Conservation (phyloP, 352 stramenopile genomes). For the Nothophytophthora sp. region DNA sequence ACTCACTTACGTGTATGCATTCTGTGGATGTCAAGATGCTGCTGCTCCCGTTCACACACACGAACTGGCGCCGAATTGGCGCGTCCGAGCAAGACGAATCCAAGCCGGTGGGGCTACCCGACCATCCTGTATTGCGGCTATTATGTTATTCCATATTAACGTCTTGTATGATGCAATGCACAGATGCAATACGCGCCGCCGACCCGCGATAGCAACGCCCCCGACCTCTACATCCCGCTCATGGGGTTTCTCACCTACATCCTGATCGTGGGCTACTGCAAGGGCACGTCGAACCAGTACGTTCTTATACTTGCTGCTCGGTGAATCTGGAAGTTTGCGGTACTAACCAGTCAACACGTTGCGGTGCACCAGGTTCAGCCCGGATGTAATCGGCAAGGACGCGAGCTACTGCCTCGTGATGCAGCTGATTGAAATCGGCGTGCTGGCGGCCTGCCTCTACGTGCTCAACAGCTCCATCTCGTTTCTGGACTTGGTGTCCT, state of each 20-base stretch:
- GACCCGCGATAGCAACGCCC: constrained; percentile 95
- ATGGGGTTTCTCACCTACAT: constrained; percentile 99
- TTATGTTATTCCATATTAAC: not conserved
- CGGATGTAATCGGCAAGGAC: constrained; percentile 95
- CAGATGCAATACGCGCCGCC: constrained; percentile 90
- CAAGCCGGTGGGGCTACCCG: constrained; percentile 52
- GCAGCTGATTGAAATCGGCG: constrained; percentile 92
- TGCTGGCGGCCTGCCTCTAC: constrained; percentile 95
- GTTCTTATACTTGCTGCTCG: constrained; percentile 12
- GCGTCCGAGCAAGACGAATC: constrained; percentile 58
- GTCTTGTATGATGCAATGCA: constrained; percentile 1
- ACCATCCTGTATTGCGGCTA: not conserved
- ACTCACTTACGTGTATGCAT: not conserved
- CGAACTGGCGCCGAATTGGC: constrained; percentile 83
- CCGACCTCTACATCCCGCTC: constrained; percentile 98
- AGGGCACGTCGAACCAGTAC: constrained; percentile 92
- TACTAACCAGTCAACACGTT: too few relatives aligned
- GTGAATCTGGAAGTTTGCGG: too few relatives aligned
- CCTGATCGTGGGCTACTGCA: constrained; percentile 96
- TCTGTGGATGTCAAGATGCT: constrained; percentile 50
- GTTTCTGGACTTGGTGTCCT: constrained; percentile 96
- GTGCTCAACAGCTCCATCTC: constrained; percentile 92
- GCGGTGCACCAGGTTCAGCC: constrained; percentile 89
- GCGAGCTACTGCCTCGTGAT: constrained; percentile 91
- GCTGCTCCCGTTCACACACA: constrained; percentile 86